phyloP scores from a whole-genome alignment of 2,329 filamentous ascomycete genomes.

The Fusarium keratoplasticum region DNA sequence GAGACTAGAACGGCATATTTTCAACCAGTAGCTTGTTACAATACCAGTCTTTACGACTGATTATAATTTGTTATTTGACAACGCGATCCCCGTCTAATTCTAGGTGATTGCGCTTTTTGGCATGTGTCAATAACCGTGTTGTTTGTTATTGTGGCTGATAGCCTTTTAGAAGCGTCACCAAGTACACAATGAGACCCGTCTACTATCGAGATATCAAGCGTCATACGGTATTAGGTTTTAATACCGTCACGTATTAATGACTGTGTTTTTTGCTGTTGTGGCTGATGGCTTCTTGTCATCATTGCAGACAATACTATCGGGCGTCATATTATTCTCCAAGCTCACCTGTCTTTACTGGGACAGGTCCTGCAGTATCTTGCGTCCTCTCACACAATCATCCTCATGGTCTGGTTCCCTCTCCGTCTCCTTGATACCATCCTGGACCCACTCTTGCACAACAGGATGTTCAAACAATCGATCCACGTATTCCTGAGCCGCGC shows the following conservation, averaged over 20 bases:
- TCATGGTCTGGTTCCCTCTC: constrained; percentile 53
- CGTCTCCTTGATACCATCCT: constrained; percentile 52
- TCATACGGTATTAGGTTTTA: no score
- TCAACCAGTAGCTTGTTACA: not conserved
- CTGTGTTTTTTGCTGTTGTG: no score
- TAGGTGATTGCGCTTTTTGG: rapidly evolving
- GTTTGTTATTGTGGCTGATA: no score
- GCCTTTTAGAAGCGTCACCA: no score
- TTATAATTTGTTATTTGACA: not conserved
- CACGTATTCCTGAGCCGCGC: constrained; percentile 48
- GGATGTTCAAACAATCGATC: constrained; percentile 49
- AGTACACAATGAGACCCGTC: not conserved
- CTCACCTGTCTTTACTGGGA: not conserved
- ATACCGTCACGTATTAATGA: no score
- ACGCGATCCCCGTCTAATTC: no score
- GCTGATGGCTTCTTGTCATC: no score
- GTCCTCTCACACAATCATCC: constrained; percentile 49
- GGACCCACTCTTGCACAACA: constrained; percentile 53
- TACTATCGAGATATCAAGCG: not conserved
- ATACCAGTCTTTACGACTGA: not conserved
- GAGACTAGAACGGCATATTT: not conserved
- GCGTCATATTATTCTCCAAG: not conserved
- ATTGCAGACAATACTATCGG: no score
- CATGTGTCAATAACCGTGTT: no score
- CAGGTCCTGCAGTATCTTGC: constrained; percentile 48